Conservation (phyloP, 305 asterid genomes). For the Lippia alba region DNA sequence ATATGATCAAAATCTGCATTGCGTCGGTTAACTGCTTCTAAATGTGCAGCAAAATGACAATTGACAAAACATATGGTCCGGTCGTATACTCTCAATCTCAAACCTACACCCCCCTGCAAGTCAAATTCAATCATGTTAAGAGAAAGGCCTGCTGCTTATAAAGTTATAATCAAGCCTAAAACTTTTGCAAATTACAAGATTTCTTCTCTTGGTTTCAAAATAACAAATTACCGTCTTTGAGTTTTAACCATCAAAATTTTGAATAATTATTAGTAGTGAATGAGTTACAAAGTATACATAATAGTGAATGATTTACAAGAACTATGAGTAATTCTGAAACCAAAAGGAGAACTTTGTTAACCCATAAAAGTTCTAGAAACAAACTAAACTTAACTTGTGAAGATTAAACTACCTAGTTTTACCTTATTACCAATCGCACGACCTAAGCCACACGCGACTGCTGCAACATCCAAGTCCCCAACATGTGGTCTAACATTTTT, state of each 20-base stretch:
- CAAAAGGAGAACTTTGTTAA: background rate
- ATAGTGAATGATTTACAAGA: no score
- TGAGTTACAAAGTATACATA: no score
- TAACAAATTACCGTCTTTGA: no score
- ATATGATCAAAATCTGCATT: conserved; percentile 95
- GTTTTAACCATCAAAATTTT: no score
- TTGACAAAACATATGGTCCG: conserved; percentile 81
- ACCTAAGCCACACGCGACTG: conserved; percentile 96
- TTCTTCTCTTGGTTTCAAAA: no score
- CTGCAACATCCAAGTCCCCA: conserved; percentile 94
- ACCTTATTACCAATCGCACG: conserved; percentile 98
- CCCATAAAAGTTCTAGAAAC: background rate
- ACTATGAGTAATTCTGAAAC: background rate
- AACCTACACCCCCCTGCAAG: conserved; percentile 91
- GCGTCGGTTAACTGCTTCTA: conserved; percentile 87
- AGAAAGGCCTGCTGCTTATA: background rate
- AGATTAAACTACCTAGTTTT: conserved; percentile 22
- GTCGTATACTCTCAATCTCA: conserved; percentile 90
- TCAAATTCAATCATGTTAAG: background rate
- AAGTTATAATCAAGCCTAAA: background rate
- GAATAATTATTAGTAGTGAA: no score
- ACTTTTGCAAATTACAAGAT: no score
- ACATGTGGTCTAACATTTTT: conserved; percentile 71
- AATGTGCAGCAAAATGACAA: conserved; percentile 95
- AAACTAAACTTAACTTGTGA: conserved; percentile 16